Evolutionary conservation across 352 stramenopile genomes (phyloP), one percentile per base, ranked within the genome.

Genomic region (Phytophthora crassamura): DNA sequence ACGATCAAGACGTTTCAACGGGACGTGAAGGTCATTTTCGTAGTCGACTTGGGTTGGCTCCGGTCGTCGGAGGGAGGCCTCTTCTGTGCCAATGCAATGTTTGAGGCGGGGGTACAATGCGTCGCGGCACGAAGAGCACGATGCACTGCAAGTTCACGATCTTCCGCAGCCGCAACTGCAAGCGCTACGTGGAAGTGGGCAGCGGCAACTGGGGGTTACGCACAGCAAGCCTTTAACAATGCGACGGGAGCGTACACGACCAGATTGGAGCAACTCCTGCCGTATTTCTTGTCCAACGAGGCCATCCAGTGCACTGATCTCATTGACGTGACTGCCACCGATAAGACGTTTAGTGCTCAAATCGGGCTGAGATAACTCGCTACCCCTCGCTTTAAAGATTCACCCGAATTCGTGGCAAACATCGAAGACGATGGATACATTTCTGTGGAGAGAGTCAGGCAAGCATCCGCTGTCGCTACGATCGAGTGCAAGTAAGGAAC

Each of bases 151-250:
- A 2, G 22, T 25, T 2, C 22, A 25, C 22, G 22, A 25, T 25
- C 22, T 25, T 25, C 22, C 22, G 3, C 22, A 25, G 2, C 2
- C 22, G 22, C 22, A 25, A 25, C 2, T 25, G 2, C 22, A 25
- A 2, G 22, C 22, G 22, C 22, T 25, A 25, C 22, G 22, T 25
- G 22, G 22, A 25, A 25, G 22, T 25, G 22, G 22, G 22, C 22
- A 25, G 22, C 22, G 22, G 2, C 22, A 25, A 25, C 22, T 25
- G 22, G 22, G n/a, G n/a, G n/a, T 52, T 89, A 92, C 47, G 81
- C 84, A 3, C 84, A 92, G 39, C 65, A 84, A 25, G 72, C 68
- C 2, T 86, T 74, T 39, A 53, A 75, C 36, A 54, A 64, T 4
- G 38, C 34, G 28, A 64, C 61, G 12, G 60, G 72, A 20, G 14